These are phyloP conservation scores for Hortiboletus campestris DNA, from an alignment of 768 basidiomycete species.

Conservation along the genomic window DNA sequence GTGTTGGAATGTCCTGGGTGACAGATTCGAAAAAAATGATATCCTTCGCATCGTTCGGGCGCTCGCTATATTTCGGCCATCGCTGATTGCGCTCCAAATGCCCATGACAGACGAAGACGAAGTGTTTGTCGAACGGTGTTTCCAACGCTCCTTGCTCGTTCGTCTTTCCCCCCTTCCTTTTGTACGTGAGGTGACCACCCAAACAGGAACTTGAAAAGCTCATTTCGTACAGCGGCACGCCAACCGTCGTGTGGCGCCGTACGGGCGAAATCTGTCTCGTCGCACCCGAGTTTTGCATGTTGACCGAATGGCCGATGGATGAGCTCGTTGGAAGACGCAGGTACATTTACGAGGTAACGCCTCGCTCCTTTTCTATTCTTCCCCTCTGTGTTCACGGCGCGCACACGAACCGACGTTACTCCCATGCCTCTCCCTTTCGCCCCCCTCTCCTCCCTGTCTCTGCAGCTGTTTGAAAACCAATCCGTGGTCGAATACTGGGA, in stretches of 20 bases:
- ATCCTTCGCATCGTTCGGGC: constrained; percentile 92
- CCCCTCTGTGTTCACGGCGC: constrained; percentile 16
- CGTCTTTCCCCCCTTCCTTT: constrained; percentile 20
- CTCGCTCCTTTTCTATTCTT: no score
- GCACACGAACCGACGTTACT: constrained; percentile 6
- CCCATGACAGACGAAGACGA: constrained; percentile 95
- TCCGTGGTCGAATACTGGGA: constrained; percentile 97
- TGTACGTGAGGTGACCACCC: constrained; percentile 1
- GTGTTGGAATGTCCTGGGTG: constrained; percentile 27
- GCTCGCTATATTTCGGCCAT: constrained; percentile 93
- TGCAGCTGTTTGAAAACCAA: constrained; percentile 89
- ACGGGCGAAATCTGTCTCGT: constrained; percentile 98
- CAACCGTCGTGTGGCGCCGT: constrained; percentile 95
- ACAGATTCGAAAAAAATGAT: constrained; percentile 94
- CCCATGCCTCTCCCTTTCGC: neutral
- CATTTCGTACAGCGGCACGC: constrained; percentile 95
- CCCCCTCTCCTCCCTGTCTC: constrained; percentile 2
- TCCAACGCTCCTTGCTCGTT: constrained; percentile 90
- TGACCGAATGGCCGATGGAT: constrained; percentile 87
- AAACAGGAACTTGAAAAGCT: constrained; percentile 91
- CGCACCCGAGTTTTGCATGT: constrained; percentile 92
- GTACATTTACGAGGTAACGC: constrained; percentile 42
- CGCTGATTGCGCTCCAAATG: constrained; percentile 97
- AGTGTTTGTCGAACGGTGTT: constrained; percentile 92
- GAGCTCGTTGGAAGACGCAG: constrained; percentile 65